Evolutionary conservation across 257 asterid genomes (phyloP), one percentile per base, ranked within the genome.

Genomic region (Ehretia macrophylla): DNA sequence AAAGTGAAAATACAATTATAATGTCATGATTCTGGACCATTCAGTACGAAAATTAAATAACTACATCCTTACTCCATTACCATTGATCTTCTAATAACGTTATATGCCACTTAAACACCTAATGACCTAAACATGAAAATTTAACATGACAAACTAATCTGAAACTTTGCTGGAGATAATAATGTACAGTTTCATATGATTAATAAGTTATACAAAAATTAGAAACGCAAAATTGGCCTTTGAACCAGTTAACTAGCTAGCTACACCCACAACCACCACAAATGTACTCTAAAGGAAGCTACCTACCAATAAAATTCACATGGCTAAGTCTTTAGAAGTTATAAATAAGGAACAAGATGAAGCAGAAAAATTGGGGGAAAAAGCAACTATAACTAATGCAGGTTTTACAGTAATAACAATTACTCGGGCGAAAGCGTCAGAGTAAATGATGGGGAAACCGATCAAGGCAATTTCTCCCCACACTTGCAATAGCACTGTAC

Each of bases 401-500:
- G 20, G 70, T 74, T 54, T 56, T 42, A 42, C 47, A 42, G 47
- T 47, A 59, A 55, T 59, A 44, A 59, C 46, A 53, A 73, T 72
- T 74, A 64, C 79, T 66, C 68, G 5, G 70, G 50, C 46, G 66
- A 64, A 64, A 61, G 65, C 60, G 52, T 53, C 58, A 37, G 65
- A 71, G 67, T 42, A 42, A 27, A 10, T 58, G 76, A 72, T 52
- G 49, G 49, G 45, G 59, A 68, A 63, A 63, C 68, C 74, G 49
- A 58, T 47, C 18, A 27, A 8, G 62, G 74, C 46, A 65, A 50
- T 59, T 75, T 56, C 69, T 62, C 69, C 52, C 69, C 70, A 67
- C 61, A 70, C 74, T 77, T 71, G 76, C 71, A 58, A 65, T 69
- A 70, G 75, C 87, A 74, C 92, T 88, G 92, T 82, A 91, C 96